Conservation (phyloP, 2,329 filamentous ascomycete species). For the Cucurbitaria berberidis region DNA sequence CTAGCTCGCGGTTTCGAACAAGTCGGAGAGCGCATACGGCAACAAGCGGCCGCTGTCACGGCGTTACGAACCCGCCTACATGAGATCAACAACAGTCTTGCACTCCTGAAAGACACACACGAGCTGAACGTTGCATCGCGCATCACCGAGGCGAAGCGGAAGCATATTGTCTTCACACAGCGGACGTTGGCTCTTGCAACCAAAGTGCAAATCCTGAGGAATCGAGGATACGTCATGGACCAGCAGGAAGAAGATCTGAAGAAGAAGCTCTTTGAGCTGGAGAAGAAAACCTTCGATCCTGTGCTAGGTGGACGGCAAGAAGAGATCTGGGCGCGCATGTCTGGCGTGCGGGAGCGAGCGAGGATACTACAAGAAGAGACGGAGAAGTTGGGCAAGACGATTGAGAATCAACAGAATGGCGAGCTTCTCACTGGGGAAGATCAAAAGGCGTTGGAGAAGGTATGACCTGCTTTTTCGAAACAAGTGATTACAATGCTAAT, state of each 20-base stretch:
- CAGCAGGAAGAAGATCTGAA: slow-evolving; percentile 80
- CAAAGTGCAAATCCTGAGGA: slow-evolving; percentile 80
- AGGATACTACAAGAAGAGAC: slow-evolving; percentile 75
- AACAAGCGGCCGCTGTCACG: slow-evolving; percentile 72
- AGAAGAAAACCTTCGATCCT: slow-evolving; percentile 75
- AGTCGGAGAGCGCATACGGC: slow-evolving; percentile 73
- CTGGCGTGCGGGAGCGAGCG: slow-evolving; percentile 74
- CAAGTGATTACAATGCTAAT: slow-evolving; percentile 17
- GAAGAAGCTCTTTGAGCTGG: slow-evolving; percentile 71
- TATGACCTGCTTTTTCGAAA: slow-evolving; percentile 46
- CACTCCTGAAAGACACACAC: slow-evolving; percentile 75
- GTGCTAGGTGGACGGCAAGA: slow-evolving; percentile 77
- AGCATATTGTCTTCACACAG: slow-evolving; percentile 74
- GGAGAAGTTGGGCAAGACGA: slow-evolving; percentile 65
- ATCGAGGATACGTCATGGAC: slow-evolving; percentile 80
- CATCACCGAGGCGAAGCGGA: slow-evolving; percentile 72
- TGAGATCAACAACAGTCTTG: slow-evolving; percentile 77
- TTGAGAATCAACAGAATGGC: slow-evolving; percentile 54
- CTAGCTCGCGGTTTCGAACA: slow-evolving; percentile 76
- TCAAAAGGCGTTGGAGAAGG: slow-evolving; percentile 76
- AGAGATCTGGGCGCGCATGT: slow-evolving; percentile 84
- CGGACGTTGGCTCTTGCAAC: slow-evolving; percentile 76
- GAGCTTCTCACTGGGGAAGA: slow-evolving; percentile 70
- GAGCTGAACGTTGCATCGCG: slow-evolving; percentile 78
- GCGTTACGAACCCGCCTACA: slow-evolving; percentile 76